phyloP scores from a whole-genome alignment of 495 filamentous ascomycete genomes.

The Penicillium subrubescens region DNA sequence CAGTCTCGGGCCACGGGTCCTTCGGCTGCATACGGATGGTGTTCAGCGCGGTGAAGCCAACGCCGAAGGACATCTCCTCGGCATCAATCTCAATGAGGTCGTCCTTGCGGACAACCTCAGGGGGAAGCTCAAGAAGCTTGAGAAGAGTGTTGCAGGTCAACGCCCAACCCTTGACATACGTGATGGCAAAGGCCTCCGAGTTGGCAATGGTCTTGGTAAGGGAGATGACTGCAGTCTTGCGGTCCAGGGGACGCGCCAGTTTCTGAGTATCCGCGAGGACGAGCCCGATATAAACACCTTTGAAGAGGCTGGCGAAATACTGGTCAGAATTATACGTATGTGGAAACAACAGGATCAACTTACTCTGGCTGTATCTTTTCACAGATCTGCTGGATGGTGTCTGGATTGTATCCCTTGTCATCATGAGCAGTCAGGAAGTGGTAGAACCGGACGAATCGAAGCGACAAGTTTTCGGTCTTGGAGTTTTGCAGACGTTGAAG shows the following conservation, averaged over 20 bases:
- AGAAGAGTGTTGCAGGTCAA: constrained; percentile 84
- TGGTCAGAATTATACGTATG: constrained; percentile 16
- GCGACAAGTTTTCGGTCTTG: constrained; percentile 77
- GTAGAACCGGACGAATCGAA: constrained; percentile 87
- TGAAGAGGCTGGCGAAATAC: constrained; percentile 63
- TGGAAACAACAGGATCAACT: constrained; percentile 16
- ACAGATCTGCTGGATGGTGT: constrained; percentile 80
- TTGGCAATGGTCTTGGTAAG: constrained; percentile 87
- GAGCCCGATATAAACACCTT: constrained; percentile 77
- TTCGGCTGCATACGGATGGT: constrained; percentile 70
- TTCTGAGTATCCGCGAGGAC: constrained; percentile 87
- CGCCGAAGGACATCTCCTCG: constrained; percentile 91
- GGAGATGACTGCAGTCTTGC: constrained; percentile 90
- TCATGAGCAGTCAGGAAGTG: constrained; percentile 81
- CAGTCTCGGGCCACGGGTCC: constrained; percentile 82
- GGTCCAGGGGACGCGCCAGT: constrained; percentile 81
- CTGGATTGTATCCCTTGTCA: constrained; percentile 78
- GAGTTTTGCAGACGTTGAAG: constrained; percentile 76
- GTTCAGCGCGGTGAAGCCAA: constrained; percentile 88
- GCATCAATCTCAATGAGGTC: constrained; percentile 85
- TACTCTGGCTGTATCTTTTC: constrained; percentile 78
- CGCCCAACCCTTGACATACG: constrained; percentile 78
- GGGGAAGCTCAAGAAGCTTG: constrained; percentile 84
- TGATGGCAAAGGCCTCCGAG: constrained; percentile 73
- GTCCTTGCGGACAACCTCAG: constrained; percentile 69